phyloP scores from a whole-genome alignment of 139 green algal genomes.

The Zygnema circumcarinatum region DNA sequence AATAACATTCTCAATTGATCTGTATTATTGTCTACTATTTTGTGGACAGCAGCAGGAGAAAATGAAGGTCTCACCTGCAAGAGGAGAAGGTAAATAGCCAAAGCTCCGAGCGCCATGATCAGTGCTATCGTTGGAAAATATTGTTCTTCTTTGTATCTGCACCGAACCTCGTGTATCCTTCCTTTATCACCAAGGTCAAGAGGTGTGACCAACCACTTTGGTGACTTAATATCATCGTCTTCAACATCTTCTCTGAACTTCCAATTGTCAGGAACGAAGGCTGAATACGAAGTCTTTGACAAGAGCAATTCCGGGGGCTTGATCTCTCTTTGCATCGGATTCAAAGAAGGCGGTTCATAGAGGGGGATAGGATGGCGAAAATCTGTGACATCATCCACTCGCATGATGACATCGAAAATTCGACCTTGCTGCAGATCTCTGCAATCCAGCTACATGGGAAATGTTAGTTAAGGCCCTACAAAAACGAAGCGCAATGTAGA shows the following conservation, averaged over 20 bases:
- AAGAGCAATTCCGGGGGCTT: background rate
- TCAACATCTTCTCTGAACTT: background rate
- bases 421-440: background rate
- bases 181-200: background rate
- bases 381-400: background rate
- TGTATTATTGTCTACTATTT: no score
- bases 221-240: background rate
- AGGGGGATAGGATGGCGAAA: background rate
- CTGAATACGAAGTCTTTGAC: background rate
- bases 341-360: background rate
- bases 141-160: background rate
- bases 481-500: no score
- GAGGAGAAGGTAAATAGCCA: conserved; percentile 6
- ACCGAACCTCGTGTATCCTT: background rate
- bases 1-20: no score
- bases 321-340: background rate
- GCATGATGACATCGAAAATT: background rate
- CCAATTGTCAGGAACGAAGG: background rate
- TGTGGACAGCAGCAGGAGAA: no score
- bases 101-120: background rate
- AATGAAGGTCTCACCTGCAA: no score
- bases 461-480: no score
- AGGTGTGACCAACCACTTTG: background rate
- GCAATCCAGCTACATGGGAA: no score
- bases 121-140: background rate